A percentile compares a stretch with the other conserved stretches of the same genome.
These are phyloP conservation scores for Phytopythium sindhum DNA, from an alignment of 352 stramenopile genomes.

Conservation along the genomic window DNA sequence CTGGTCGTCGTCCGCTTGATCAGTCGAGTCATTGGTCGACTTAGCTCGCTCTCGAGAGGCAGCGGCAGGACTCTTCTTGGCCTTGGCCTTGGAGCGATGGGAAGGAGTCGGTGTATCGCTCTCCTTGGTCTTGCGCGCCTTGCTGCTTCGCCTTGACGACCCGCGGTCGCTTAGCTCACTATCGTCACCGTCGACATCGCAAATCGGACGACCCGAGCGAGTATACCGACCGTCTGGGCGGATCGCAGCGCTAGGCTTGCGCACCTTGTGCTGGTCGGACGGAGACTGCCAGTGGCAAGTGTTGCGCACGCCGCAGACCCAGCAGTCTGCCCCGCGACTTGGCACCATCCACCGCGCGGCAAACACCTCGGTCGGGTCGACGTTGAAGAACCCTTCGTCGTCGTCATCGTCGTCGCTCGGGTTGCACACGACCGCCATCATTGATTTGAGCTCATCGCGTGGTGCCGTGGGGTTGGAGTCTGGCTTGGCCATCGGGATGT, in stretches of 20 bases:
- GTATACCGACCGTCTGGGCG: conserved; percentile 7
- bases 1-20: no score
- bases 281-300: conserved; percentile 55
- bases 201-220: background rate
- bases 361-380: conserved; percentile 66
- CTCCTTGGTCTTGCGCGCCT: conserved; percentile 8
- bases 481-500: conserved; percentile 31
- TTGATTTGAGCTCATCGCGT: conserved; percentile 24
- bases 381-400: conserved; percentile 62
- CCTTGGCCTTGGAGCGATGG: background rate
- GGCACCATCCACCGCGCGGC: conserved; percentile 69
- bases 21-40: background rate
- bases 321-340: conserved; percentile 51
- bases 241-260: conserved; percentile 6
- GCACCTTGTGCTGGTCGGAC: conserved; percentile 28
- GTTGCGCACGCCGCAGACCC: conserved; percentile 77
- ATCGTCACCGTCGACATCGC: conserved; percentile 18
- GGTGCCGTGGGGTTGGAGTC: background rate
- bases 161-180: conserved; percentile 17
- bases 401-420: conserved; percentile 62
- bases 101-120: background rate
- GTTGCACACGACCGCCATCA: conserved; percentile 76
- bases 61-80: background rate
- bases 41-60: background rate
- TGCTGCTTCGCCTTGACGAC: background rate